phyloP scores from a whole-genome alignment of 306 rosid species.

The Erythrophleum fordii region DNA sequence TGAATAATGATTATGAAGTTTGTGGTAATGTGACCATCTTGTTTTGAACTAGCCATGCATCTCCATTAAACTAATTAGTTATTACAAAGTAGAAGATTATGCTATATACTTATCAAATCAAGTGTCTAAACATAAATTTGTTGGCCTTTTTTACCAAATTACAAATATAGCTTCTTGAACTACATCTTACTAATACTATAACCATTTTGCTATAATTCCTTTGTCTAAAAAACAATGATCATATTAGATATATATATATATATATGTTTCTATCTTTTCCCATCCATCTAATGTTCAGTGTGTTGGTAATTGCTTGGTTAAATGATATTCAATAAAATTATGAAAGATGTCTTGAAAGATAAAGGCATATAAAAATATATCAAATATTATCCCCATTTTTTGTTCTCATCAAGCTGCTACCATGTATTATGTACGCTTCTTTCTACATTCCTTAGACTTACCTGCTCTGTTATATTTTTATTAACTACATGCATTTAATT shows the following conservation, averaged over 20 bases:
- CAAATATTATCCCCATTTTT: background rate
- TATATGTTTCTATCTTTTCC: background rate
- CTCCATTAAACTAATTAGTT: too few relatives aligned
- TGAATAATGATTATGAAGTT: too few relatives aligned
- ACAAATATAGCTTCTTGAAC: too few relatives aligned
- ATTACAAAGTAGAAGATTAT: too few relatives aligned
- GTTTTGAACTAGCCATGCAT: too few relatives aligned
- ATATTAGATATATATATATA: background rate
- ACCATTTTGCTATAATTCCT: background rate
- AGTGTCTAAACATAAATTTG: too few relatives aligned
- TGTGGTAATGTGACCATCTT: too few relatives aligned
- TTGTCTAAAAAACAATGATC: background rate
- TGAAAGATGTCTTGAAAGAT: background rate
- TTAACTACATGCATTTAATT: background rate
- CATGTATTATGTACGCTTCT: background rate
- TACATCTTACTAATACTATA: too few relatives aligned
- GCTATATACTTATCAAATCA: too few relatives aligned
- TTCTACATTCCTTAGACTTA: background rate
- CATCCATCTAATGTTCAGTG: background rate
- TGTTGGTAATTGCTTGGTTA: background rate
- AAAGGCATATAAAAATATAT: background rate
- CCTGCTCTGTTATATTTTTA: background rate
- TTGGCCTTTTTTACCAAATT: too few relatives aligned
- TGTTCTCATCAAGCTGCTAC: background rate
- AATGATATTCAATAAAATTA: background rate